phyloP scores from a whole-genome alignment of 192 early-diverging fungal genomes.

The Linnemannia zychae region DNA sequence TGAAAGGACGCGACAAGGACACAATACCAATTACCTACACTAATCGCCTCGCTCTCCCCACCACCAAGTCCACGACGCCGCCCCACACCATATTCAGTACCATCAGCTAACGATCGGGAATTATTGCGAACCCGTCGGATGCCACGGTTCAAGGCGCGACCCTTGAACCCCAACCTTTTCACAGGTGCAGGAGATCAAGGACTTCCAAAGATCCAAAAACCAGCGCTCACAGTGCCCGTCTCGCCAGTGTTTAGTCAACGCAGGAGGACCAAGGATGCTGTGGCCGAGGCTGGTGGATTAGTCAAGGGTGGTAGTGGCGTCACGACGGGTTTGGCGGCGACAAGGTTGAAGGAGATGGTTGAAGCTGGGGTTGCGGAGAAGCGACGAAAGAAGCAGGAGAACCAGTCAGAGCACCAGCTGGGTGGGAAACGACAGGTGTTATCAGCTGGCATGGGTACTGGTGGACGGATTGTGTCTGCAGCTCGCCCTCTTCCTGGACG shows the following conservation, averaged over 20 bases:
- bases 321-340: constrained; percentile 2
- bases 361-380: not conserved
- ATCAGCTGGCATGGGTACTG: not conserved
- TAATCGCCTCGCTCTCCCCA: constrained; percentile 38
- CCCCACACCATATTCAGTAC: constrained; percentile 30
- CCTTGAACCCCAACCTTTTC: constrained; percentile 41
- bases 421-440: not conserved
- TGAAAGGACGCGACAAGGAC: constrained; percentile 34
- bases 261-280: not conserved
- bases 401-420: not conserved
- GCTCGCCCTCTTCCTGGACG: not conserved
- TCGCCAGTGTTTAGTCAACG: constrained; percentile 38
- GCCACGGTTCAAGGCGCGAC: constrained; percentile 42
- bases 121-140: constrained; percentile 16
- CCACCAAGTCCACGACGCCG: constrained; percentile 29
- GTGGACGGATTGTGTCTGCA: not conserved
- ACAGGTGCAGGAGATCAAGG: constrained; percentile 49
- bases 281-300: not conserved
- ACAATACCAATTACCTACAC: constrained; percentile 30
- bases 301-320: not conserved
- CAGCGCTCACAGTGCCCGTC: constrained; percentile 32
- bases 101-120: constrained; percentile 32
- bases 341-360: constrained; percentile 16
- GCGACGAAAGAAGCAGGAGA: not conserved
- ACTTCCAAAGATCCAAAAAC: constrained; percentile 31